Base-by-base conservation (phyloP, 495 filamentous ascomycete species). In the Lophiotrema nucula region DNA sequence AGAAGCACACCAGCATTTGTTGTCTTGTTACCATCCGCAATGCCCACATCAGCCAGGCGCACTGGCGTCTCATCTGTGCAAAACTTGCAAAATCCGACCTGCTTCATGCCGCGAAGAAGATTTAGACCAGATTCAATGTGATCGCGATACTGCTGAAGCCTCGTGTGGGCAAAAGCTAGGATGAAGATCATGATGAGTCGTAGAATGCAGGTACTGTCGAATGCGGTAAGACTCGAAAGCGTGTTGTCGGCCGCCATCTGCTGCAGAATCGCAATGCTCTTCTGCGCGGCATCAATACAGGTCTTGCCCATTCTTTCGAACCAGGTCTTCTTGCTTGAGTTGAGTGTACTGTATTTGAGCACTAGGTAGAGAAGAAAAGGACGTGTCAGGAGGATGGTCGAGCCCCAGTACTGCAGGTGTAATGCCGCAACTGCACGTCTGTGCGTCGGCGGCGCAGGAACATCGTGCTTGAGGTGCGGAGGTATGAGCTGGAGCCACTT, bases 301-400 rank as follows among this genome's bases (percentile, higher is more conserved):
- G 55, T 62, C n/a, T 65, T 62, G 25, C 62, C 50, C 22, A 70
- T 55, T 11, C 53, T 41, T 24, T 67, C 66, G 43, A 68, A 70
- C 65, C 65, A 68, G 5, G 46, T 50, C 42, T 62, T 66, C 46
- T 70, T 70, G 21, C 45, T 48, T 0, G 53, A 38, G 0, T n/a
- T 46, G 19, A 68, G 43, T 18, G 55, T 54, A 13, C 23, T 54
- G 35, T 44, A 41, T 53, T 59, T 51, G 24, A 68, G 27, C 0
- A 67, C 68, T 5, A 65, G 56, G 43, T 68, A 68, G 19, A 70
- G 63, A 15, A 70, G 63, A 46, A 70, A 70, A 6, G 68, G 68
- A 11, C 66, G 63, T 11, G 54, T 58, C 11, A 68, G 42, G 16
- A 68, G 61, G 31, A 68, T 63, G 5, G 58, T 67, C 1, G 68